These are phyloP conservation scores for Globisporangium polare DNA, from an alignment of 352 stramenopile genomes.

Conservation along the genomic window DNA sequence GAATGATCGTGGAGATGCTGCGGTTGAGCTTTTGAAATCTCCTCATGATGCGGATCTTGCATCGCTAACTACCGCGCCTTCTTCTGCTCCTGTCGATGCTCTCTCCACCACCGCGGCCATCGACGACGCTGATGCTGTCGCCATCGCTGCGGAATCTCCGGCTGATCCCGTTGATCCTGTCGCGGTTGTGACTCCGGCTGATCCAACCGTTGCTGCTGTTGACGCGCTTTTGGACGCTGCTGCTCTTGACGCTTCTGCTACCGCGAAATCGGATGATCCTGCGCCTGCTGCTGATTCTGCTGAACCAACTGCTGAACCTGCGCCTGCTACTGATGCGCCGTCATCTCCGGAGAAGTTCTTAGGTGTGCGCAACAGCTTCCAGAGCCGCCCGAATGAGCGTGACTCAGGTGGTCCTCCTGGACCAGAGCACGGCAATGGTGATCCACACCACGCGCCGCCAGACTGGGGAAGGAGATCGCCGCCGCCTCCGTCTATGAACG, in stretches of 20 bases:
- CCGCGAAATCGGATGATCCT: slow-evolving; percentile 9
- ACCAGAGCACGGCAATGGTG: not conserved
- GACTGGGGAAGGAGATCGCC: slow-evolving; percentile 10
- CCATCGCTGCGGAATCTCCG: not conserved
- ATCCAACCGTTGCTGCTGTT: slow-evolving; percentile 14
- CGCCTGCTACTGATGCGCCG: slow-evolving; percentile 19
- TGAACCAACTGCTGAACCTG: slow-evolving; percentile 16
- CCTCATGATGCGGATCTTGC: slow-evolving; percentile 12
- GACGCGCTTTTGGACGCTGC: slow-evolving; percentile 4
- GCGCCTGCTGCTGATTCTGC: not conserved
- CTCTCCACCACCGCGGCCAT: slow-evolving; percentile 9
- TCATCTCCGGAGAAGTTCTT: slow-evolving; percentile 28
- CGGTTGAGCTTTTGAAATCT: slow-evolving; percentile 15
- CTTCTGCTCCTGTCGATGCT: slow-evolving; percentile 27
- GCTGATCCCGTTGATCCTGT: not conserved
- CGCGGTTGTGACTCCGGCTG: slow-evolving; percentile 16
- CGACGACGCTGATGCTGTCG: slow-evolving; percentile 4
- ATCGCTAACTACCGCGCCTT: slow-evolving; percentile 25
- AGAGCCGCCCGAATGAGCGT: slow-evolving; percentile 4
- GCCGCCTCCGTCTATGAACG: slow-evolving; percentile 2
- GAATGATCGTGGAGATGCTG: slow-evolving; percentile 9
- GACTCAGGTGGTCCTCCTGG: not conserved
- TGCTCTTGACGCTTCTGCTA: slow-evolving; percentile 5
- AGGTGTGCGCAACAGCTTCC: slow-evolving; percentile 16
- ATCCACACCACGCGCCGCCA: not conserved